Conservation (phyloP, 306 rosid species). For the Rosa chinensis region DNA sequence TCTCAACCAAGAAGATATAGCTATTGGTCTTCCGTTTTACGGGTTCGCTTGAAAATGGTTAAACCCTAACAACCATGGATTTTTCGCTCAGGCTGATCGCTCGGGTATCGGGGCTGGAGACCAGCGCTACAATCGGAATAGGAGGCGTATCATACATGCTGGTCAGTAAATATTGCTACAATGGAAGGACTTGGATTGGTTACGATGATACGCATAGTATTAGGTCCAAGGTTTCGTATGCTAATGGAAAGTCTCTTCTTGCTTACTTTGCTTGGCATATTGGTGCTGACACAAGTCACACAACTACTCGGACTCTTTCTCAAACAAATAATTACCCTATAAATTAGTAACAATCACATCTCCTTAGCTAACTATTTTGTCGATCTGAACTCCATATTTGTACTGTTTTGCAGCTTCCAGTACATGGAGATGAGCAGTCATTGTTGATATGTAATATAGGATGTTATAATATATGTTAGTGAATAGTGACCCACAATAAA, state of each 20-base stretch:
- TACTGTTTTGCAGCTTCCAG: conserved; percentile 3
- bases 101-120: not conserved
- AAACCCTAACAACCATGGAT: conserved; percentile 17
- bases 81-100: conserved; percentile 36
- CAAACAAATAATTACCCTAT: not conserved
- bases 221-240: conserved; percentile 12
- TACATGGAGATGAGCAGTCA: not conserved
- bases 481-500: no score
- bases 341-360: not conserved
- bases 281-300: conserved; percentile 9
- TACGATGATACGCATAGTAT: no score
- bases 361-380: not conserved
- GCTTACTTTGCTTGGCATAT: conserved; percentile 50
- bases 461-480: not conserved
- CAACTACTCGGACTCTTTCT: conserved; percentile 22
- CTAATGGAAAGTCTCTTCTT: conserved; percentile 30
- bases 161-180: no score
- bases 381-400: not conserved
- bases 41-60: conserved; percentile 37
- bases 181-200: no score
- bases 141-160: no score
- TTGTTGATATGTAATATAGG: not conserved
- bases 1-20: conserved; percentile 26
- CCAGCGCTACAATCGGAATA: no score
- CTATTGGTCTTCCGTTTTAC: conserved; percentile 36